These are phyloP conservation scores for Aschersonia sp. DNA, from an alignment of 2,329 filamentous ascomycete species.

Conservation along the genomic window DNA sequence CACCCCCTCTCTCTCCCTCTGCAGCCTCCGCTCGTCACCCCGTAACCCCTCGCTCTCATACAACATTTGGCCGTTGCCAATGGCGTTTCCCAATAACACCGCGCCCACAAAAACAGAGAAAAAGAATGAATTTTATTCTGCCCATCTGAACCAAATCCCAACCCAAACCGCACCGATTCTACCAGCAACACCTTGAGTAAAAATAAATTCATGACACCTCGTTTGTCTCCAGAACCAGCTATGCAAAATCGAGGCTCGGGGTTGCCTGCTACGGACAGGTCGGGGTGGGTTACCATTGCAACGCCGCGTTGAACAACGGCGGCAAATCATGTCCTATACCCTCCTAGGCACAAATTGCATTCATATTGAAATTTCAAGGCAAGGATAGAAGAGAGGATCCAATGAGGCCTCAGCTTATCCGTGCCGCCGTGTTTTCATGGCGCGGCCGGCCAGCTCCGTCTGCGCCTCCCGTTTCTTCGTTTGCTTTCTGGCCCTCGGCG, in stretches of 20 bases:
- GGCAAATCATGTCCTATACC: neutral
- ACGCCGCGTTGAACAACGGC: neutral
- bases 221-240: neutral
- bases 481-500: slow-evolving; percentile 34
- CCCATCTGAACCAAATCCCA: too few species aligned
- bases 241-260: neutral
- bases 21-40: too few species aligned
- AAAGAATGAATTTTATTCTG: too few species aligned
- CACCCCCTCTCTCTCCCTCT: too few species aligned
- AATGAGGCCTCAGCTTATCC: slow-evolving; percentile 2
- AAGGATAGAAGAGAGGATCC: neutral
- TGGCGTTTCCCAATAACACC: too few species aligned
- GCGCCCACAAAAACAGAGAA: too few species aligned
- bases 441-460: slow-evolving; percentile 12
- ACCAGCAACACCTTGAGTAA: too few species aligned
- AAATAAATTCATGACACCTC: neutral
- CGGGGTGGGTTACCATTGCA: neutral
- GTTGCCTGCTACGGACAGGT: neutral
- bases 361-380: neutral
- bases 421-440: slow-evolving; percentile 16
- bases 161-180: too few species aligned
- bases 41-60: too few species aligned
- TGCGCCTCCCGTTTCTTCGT: slow-evolving; percentile 34
- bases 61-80: too few species aligned
- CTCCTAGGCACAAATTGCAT: neutral